Evolutionary conservation across 257 asterid species (phyloP), one percentile per base, ranked within the genome.

Genomic region (Solanum rostratum): DNA sequence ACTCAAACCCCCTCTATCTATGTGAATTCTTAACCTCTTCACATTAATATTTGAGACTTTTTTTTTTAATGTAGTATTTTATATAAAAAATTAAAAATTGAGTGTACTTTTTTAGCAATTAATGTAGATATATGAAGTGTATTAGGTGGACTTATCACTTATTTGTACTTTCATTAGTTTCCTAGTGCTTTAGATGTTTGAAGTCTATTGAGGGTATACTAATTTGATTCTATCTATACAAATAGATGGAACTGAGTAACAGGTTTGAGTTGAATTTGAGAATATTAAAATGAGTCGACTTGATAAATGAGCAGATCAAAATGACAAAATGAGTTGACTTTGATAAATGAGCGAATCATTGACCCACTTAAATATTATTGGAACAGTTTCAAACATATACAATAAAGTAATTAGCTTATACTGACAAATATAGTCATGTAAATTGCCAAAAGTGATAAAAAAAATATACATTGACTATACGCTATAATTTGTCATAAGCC

Each of bases 11-110:
- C 52, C 83, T 22, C 84, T 60, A 27, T 49, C 20, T 29, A 22
- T 78, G 82, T 78, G 82, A 50, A 16, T 78, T 50, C 82, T 78
- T 78, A 78, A 78, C 82, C 63, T 78, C 82, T 78, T 50, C 82
- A 78, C 82, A 78, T 78, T 78, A 78, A 78, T 50, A 78, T 63
- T 29, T 49, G 63, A 2, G 29, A 78, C 82, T 14, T 24, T 11
- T 14, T 24, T 11, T 27, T 74, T 6, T 3, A n/a, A 1, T 22
- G 14, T 16, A 20, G n/a, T 43, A 41, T 59, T 59, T 59, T 5
- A 33, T 33, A 33, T 33, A 33, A 4, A 78, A 10, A 78, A 49
- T 5, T 8, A 3, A 14, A 22, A 20, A 7, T 24, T 76, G 15
- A 27, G 46, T 78, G 45, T 76, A 76, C 43, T 49, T 49, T 33